phyloP scores from a whole-genome alignment of 257 asterid species.

The Penstemon davidsonii region DNA sequence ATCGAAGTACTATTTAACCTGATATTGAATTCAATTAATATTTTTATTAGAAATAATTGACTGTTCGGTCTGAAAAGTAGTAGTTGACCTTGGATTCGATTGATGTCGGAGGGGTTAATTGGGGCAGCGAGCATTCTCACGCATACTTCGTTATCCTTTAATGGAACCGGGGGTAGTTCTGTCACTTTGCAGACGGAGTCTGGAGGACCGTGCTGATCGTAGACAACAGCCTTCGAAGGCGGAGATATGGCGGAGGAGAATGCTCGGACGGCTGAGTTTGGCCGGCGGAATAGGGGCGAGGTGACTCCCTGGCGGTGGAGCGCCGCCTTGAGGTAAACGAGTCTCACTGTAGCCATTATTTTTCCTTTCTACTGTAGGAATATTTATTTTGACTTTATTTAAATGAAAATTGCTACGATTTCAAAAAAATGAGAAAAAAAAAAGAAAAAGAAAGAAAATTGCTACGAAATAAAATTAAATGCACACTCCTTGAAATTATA shows the following conservation, averaged over 20 bases:
- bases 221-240: conserved; percentile 83
- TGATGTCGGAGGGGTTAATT: conserved; percentile 92
- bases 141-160: conserved; percentile 77
- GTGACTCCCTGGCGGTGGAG: conserved; percentile 32
- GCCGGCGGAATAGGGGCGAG: conserved; percentile 24
- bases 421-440: too few species aligned
- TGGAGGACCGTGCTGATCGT: conserved; percentile 88
- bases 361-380: too few species aligned
- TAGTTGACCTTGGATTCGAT: conserved; percentile 74
- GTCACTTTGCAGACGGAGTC: conserved; percentile 69
- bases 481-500: too few species aligned
- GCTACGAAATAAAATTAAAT: too few species aligned
- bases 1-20: too few species aligned
- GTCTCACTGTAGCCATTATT: conserved; percentile 49
- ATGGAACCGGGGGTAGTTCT: conserved; percentile 71
- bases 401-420: too few species aligned
- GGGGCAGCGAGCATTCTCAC: conserved; percentile 97
- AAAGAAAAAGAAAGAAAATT: too few species aligned
- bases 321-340: conserved; percentile 36
- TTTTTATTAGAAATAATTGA: too few species aligned
- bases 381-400: too few species aligned
- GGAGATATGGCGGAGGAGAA: conserved; percentile 70
- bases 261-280: conserved; percentile 38
- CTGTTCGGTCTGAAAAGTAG: neutral
- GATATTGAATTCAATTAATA: too few species aligned